Evolutionary conservation across 2,329 filamentous ascomycete species (phyloP).

Genomic region (Epichloe amarillans): DNA sequence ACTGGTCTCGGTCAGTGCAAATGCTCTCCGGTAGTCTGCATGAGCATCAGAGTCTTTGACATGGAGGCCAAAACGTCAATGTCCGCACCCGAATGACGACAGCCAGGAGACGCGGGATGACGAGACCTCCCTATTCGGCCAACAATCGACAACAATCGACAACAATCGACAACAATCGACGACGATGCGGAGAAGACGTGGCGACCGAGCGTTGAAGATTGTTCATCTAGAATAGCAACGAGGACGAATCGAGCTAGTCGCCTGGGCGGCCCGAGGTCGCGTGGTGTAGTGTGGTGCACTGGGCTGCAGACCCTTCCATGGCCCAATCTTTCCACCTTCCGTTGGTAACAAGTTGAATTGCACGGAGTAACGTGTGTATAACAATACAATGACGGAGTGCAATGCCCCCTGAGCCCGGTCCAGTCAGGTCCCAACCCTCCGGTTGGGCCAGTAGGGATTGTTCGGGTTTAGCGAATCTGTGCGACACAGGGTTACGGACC

Average conservation of each 20-base stretch:
- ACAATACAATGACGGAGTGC: neutral
- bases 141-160: neutral
- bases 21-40: no score
- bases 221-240: neutral
- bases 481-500: neutral
- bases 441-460: neutral
- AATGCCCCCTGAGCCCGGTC: constrained; percentile 2
- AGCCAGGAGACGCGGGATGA: neutral
- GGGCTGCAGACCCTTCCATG: no score
- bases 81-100: neutral
- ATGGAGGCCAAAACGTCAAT: no score
- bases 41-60: no score
- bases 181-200: neutral
- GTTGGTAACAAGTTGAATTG: no score
- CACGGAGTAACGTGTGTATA: neutral
- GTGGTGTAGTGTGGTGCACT: no score
- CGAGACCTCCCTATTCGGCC: neutral
- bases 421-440: neutral
- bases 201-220: neutral
- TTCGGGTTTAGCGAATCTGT: neutral
- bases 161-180: neutral
- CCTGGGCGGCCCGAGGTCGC: neutral
- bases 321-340: no score
- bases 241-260: neutral
- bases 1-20: no score